A percentile compares a stretch with the other conserved stretches of the same genome.
Evolutionary conservation across 1,284 basidiomycete species (phyloP).

Genomic region (Moesziomyces globuligerus): DNA sequence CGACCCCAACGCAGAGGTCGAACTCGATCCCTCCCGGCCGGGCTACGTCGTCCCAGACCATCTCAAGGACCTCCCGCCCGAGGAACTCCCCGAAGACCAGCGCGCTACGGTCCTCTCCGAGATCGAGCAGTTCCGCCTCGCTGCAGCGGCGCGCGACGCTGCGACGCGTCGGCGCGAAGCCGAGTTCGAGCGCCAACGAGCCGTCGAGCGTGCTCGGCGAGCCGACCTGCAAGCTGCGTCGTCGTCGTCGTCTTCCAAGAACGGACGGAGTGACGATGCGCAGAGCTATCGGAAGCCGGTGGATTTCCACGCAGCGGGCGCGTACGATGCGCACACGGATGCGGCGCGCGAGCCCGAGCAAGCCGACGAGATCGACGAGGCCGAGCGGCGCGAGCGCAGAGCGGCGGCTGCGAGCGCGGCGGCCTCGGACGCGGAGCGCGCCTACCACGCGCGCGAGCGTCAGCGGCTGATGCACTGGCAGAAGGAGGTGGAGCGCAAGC

Average conservation of each 20-base stretch:
- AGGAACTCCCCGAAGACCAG: slow-evolving; percentile 93
- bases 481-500: slow-evolving; percentile 35
- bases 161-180: slow-evolving; percentile 55
- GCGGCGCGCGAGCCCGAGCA: slow-evolving; percentile 49
- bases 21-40: slow-evolving; percentile 36
- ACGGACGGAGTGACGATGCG: slow-evolving; percentile 29
- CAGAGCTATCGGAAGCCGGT: slow-evolving; percentile 50
- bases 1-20: slow-evolving; percentile 74
- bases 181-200: slow-evolving; percentile 59
- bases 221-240: slow-evolving; percentile 22
- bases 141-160: slow-evolving; percentile 61
- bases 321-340: slow-evolving; percentile 18
- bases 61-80: slow-evolving; percentile 91
- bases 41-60: slow-evolving; percentile 84
- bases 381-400: slow-evolving; percentile 31
- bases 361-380: slow-evolving; percentile 40
- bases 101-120: slow-evolving; percentile 91
- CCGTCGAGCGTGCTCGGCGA: slow-evolving; percentile 28
- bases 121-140: slow-evolving; percentile 79
- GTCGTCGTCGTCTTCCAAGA: slow-evolving; percentile 10
- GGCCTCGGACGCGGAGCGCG: slow-evolving; percentile 45
- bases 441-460: slow-evolving; percentile 42
- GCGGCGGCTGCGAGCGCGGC: slow-evolving; percentile 39
- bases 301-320: slow-evolving; percentile 41
- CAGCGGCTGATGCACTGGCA: slow-evolving; percentile 57